Conservation (phyloP, 176 grass and related monocot species). For the Oryza australiensis region DNA sequence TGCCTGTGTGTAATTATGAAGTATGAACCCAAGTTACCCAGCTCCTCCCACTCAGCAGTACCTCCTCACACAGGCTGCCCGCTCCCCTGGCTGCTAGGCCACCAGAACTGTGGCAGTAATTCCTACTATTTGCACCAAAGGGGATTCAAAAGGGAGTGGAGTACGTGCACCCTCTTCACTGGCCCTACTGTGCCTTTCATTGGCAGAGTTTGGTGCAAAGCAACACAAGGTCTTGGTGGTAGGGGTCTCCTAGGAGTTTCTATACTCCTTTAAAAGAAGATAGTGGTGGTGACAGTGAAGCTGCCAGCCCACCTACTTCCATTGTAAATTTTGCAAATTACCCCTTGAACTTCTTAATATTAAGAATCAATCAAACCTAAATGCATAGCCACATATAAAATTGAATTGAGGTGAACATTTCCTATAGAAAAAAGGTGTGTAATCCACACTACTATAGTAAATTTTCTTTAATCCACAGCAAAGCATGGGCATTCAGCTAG, state of each 20-base stretch:
- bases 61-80: background rate
- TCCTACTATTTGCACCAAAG: background rate
- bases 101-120: background rate
- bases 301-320: too few species aligned
- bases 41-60: background rate
- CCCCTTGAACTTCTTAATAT: too few species aligned
- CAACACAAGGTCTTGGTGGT: background rate
- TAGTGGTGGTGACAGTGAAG: too few species aligned
- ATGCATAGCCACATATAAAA: too few species aligned
- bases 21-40: background rate
- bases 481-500: too few species aligned
- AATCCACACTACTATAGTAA: too few species aligned
- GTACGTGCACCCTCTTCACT: background rate
- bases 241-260: background rate
- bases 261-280: too few species aligned
- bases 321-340: too few species aligned
- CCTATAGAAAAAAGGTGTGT: too few species aligned
- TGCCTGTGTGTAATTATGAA: background rate
- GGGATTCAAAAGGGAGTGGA: background rate
- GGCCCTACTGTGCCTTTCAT: background rate
- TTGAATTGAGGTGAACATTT: too few species aligned
- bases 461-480: too few species aligned
- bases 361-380: too few species aligned
- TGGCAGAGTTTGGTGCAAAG: background rate
- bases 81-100: background rate